Evolutionary conservation across 2,329 filamentous ascomycete species (phyloP), one percentile per base, ranked within the genome.

Genomic region (Zasmidium angulare): DNA sequence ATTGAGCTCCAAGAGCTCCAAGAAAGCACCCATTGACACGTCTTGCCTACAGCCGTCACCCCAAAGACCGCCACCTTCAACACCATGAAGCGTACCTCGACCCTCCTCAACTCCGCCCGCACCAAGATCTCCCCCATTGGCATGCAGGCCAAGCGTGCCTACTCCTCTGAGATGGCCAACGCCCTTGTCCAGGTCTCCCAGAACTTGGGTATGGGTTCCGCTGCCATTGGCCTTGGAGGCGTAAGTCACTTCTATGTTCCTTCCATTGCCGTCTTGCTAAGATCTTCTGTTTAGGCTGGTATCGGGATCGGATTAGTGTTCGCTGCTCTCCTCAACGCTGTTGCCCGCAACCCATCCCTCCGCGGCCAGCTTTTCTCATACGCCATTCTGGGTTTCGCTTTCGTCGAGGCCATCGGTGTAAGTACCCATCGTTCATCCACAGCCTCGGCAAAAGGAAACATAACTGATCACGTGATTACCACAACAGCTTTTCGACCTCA

Each of bases 281-380:
- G 12, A 47, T 47, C 53, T 29, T 21, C 26, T 50, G 29, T 36
- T 12, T n/a, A 6, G 26, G n/a, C 50, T 23, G 89, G 90, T 91
- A 91, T 95, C 80, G 91, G 91, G 90, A 96, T 95, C 82, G 91
- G 91, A 85, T 87, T 93, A 77, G 91, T 96, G 78, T 96, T 96
- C 87, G 90, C 89, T 77, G 88, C 90, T 75, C 90, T 96, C 78
- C 85, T 96, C 77, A 88, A 90, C 81, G 87, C 87, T 83, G 90
- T 95, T 79, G 90, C 91, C 84, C 90, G 91, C 84, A 96, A 96
- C 90, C 91, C 91, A 76, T 89, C 89, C 77, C 90, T 96, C 83
- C 89, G 90, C 84, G 91, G 90, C 79, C 91, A 96, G 87, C 90
- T 96, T 77, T 96, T 95, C 89, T 90, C 89, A 72, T 93, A 95